These are phyloP conservation scores for Lanmaoa rubissima DNA, from an alignment of 768 basidiomycete genomes.

Conservation along the genomic window DNA sequence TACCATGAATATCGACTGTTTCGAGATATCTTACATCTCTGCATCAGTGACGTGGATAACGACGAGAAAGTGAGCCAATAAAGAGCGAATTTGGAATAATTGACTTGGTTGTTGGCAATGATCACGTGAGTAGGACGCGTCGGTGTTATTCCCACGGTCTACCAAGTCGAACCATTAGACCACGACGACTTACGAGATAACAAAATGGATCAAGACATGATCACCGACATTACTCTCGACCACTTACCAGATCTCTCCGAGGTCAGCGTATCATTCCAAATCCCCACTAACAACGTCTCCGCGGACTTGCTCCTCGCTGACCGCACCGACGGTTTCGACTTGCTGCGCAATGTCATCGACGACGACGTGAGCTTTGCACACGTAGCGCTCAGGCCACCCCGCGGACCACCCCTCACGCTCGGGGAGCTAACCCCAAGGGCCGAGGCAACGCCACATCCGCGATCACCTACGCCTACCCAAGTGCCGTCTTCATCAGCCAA, in stretches of 20 bases:
- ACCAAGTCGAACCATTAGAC: neutral
- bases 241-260: constrained; percentile 55
- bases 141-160: constrained; percentile 22
- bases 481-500: constrained; percentile 15
- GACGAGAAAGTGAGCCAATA: neutral
- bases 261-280: constrained; percentile 44
- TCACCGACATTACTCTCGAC: constrained; percentile 46
- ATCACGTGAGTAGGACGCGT: constrained; percentile 33
- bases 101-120: neutral
- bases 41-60: neutral
- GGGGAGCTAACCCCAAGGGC: constrained; percentile 43
- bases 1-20: neutral
- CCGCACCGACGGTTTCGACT: constrained; percentile 39
- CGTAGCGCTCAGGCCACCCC: constrained; percentile 25
- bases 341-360: constrained; percentile 30
- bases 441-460: neutral
- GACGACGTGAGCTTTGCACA: constrained; percentile 40
- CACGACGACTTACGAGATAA: too few species aligned
- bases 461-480: constrained; percentile 10
- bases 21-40: neutral
- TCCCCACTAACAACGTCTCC: constrained; percentile 39
- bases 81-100: neutral
- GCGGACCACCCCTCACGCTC: constrained; percentile 36
- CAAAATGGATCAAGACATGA: constrained; percentile 22
- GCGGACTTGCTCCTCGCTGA: constrained; percentile 41